These are phyloP conservation scores for Linnemannia zychae DNA, from an alignment of 192 early-diverging fungal species.

Conservation along the genomic window DNA sequence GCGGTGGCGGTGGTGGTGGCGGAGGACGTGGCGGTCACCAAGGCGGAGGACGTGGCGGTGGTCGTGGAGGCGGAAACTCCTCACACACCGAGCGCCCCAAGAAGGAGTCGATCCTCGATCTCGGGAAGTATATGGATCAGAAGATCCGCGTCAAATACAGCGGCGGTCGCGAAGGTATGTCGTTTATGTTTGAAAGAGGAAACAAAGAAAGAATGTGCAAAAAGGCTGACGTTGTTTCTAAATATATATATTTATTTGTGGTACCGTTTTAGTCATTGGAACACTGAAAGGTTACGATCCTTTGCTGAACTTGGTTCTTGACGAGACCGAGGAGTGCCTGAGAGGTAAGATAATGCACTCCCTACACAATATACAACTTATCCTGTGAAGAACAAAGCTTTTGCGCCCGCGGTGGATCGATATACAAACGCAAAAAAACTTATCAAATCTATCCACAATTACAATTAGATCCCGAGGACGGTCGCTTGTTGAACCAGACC, in stretches of 20 bases:
- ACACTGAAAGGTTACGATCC: slow-evolving; percentile 94
- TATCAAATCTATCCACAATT: too few relatives aligned
- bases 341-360: slow-evolving; percentile 64
- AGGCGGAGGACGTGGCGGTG: slow-evolving; percentile 62
- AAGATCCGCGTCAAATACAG: slow-evolving; percentile 93
- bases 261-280: slow-evolving; percentile 82
- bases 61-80: slow-evolving; percentile 58
- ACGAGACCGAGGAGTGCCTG: slow-evolving; percentile 89
- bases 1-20: slow-evolving; percentile 64
- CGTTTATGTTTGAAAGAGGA: not conserved
- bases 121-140: slow-evolving; percentile 95
- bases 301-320: slow-evolving; percentile 93
- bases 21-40: slow-evolving; percentile 69
- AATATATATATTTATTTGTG: not conserved
- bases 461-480: slow-evolving; percentile 59
- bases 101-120: slow-evolving; percentile 94
- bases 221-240: too few relatives aligned
- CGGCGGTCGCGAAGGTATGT: slow-evolving; percentile 91
- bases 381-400: too few relatives aligned
- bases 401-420: too few relatives aligned
- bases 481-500: slow-evolving; percentile 63
- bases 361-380: too few relatives aligned
- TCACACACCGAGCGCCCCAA: slow-evolving; percentile 75
- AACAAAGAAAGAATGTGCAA: not conserved
- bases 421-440: not conserved